Percentiles rank a stretch among this genome's conserved stretches.
Conservation (phyloP, 31 red algal genomes). For the Bonnemaisonia californica region DNA sequence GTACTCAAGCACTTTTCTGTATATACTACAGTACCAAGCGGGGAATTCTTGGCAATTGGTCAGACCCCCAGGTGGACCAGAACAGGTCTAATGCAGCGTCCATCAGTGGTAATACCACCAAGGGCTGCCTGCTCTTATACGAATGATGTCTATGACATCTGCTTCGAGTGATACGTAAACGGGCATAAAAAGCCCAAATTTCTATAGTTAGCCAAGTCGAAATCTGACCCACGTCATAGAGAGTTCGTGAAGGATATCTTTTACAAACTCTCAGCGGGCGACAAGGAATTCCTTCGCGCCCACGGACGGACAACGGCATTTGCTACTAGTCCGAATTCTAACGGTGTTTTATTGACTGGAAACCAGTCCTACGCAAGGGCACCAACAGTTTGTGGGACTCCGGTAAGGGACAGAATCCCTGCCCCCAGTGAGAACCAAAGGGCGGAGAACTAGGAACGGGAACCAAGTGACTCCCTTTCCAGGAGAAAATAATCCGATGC, state of each 20-base stretch:
- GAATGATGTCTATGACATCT: not conserved
- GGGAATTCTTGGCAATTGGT: not conserved
- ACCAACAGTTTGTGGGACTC: not conserved
- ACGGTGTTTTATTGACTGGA: not conserved
- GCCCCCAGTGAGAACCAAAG: too few relatives aligned
- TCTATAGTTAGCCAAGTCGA: not conserved
- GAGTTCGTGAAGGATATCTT: not conserved
- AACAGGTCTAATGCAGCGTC: not conserved
- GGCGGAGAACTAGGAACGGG: too few relatives aligned
- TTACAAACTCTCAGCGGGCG: not conserved
- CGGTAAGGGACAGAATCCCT: too few relatives aligned
- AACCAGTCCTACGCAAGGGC: not conserved
- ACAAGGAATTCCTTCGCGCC: slow-evolving; percentile 2
- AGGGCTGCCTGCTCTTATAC: too few relatives aligned
- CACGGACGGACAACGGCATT: not conserved
- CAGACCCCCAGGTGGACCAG: not conserved
- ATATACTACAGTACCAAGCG: not conserved
- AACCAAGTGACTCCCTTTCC: too few relatives aligned
- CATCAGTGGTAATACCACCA: not conserved
- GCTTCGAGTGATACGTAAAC: slow-evolving; percentile 6
- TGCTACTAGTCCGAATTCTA: not conserved
- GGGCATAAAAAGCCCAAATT: not conserved
- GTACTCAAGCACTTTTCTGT: too few relatives aligned
- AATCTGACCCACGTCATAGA: not conserved
- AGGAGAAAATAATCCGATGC: too few relatives aligned